Evolutionary conservation across 129 eudicot genomes (phyloP).

Genomic region (Oenanthe sinensis): DNA sequence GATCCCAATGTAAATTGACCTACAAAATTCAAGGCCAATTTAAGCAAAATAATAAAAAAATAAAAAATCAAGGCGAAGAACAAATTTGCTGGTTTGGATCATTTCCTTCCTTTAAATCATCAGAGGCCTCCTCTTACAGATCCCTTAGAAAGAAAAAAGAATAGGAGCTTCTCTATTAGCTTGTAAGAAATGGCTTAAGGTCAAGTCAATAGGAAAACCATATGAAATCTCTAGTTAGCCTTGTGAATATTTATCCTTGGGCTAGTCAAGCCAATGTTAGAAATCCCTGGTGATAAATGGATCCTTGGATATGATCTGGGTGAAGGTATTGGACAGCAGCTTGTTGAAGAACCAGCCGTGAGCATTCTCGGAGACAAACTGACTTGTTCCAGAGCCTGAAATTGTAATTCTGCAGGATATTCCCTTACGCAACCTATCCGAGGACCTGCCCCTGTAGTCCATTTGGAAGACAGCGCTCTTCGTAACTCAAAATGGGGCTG

Average conservation of each 20-base stretch:
- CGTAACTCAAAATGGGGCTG: constrained; percentile 12
- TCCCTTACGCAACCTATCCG: constrained; percentile 57
- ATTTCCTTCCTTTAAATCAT: not conserved
- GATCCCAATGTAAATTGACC: not conserved
- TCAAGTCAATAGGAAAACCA: not conserved
- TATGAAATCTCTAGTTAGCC: not conserved
- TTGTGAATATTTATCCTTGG: constrained; percentile 12
- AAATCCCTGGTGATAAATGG: constrained; percentile 44
- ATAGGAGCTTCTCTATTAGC: not conserved
- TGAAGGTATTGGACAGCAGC: constrained; percentile 47
- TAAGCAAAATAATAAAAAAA: not conserved
- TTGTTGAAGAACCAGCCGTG: constrained; percentile 8
- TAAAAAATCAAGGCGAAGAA: not conserved
- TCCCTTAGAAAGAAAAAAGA: not conserved
- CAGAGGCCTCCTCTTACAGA: not conserved
- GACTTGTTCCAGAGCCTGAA: constrained; percentile 46
- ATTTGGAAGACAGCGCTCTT: constrained; percentile 29
- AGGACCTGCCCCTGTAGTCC: constrained; percentile 58
- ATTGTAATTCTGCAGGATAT: constrained; percentile 46
- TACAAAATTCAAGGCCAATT: not conserved
- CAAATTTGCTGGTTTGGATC: not conserved
- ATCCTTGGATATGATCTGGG: constrained; percentile 45
- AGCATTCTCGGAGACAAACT: constrained; percentile 35
- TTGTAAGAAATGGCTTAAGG: not conserved
- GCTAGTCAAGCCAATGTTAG: constrained; percentile 34